Evolutionary conservation across 2,329 filamentous ascomycete species (phyloP).

Genomic region (Xylaria sp.): DNA sequence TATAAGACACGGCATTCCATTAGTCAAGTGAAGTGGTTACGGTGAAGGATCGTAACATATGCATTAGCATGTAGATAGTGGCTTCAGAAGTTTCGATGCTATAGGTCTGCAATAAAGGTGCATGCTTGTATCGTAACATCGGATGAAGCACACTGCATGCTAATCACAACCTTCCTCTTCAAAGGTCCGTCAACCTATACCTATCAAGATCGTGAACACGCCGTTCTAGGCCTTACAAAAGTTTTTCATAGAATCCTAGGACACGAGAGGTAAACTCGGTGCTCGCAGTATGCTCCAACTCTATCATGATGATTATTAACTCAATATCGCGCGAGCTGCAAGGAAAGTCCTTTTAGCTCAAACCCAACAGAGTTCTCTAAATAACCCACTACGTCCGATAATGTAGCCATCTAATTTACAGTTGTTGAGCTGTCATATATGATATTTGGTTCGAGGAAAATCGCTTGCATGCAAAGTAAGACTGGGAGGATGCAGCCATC

Average conservation of each 20-base stretch:
- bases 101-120: not conserved
- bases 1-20: not conserved
- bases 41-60: slow-evolving; percentile 2
- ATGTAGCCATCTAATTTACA: not conserved
- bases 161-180: not conserved
- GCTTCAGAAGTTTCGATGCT: not conserved
- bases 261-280: not conserved
- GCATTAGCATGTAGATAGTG: not conserved
- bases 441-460: slow-evolving; percentile 3
- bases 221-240: not conserved
- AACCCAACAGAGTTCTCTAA: not conserved
- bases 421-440: slow-evolving; percentile 18
- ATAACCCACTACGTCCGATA: slow-evolving; percentile 10
- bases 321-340: not conserved
- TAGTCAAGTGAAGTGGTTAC: not conserved
- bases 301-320: not conserved
- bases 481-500: slow-evolving; percentile 9
- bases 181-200: not conserved
- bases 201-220: not conserved
- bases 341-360: not conserved
- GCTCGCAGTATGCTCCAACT: not conserved
- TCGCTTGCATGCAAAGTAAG: slow-evolving; percentile 12
- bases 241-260: not conserved
- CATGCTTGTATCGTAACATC: not conserved
- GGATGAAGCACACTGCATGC: not conserved